These are phyloP conservation scores for Candida pseudocylindracea DNA, from an alignment of 1,139 yeast genomes.

Conservation along the genomic window DNA sequence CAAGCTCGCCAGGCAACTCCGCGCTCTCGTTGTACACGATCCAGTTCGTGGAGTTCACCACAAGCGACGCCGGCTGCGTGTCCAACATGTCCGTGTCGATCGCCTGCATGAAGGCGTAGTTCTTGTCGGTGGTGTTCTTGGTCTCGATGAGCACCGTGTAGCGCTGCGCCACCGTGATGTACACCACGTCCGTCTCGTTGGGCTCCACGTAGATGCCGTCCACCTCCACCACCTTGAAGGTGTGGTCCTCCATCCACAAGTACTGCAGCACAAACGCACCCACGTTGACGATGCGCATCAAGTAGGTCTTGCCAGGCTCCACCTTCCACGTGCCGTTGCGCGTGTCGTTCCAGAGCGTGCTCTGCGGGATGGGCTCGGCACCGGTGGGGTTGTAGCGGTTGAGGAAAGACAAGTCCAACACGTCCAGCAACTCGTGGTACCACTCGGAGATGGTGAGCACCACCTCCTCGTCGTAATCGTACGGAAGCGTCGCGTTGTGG, in stretches of 20 bases:
- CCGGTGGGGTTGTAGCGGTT: constrained; percentile 1
- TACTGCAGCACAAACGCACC: constrained; percentile 1
- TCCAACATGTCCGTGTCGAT: constrained; percentile 72
- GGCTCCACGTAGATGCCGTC: constrained; percentile 22
- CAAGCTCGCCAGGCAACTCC: constrained; percentile 10
- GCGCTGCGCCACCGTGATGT: constrained; percentile 61
- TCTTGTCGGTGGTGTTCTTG: constrained; percentile 30
- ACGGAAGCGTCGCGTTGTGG: constrained; percentile 6
- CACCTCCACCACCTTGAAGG: constrained; percentile 1
- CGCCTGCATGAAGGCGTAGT: constrained; percentile 59
- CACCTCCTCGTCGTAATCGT: constrained; percentile 1
- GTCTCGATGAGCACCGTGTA: constrained; percentile 54
- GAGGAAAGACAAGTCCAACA: neutral
- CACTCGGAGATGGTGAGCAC: neutral
- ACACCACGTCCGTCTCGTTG: constrained; percentile 31
- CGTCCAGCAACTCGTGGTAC: neutral
- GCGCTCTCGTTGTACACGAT: constrained; percentile 29
- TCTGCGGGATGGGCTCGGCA: constrained; percentile 1
- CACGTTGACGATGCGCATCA: constrained; percentile 1
- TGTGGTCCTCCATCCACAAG: constrained; percentile 1
- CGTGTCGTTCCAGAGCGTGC: neutral
- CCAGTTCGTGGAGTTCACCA: constrained; percentile 50
- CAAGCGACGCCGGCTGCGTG: constrained; percentile 33
- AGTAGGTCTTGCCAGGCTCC: constrained; percentile 1
- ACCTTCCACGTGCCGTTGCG: constrained; percentile 1